phyloP scores from a whole-genome alignment of 2,329 filamentous ascomycete genomes.

The Apiospora aurea region DNA sequence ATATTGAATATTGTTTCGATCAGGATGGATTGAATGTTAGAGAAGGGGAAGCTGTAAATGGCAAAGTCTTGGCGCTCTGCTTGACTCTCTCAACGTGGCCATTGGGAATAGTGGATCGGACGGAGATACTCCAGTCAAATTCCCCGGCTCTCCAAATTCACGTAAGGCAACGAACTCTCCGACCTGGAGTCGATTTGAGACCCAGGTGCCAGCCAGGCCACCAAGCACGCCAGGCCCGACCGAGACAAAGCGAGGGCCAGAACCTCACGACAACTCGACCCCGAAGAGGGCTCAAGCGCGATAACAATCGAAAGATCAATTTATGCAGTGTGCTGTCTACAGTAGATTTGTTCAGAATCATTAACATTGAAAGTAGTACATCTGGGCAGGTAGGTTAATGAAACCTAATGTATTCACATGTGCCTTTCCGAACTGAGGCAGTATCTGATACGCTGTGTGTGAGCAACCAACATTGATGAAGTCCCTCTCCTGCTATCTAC shows the following conservation, averaged over 20 bases:
- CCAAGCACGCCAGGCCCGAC: not conserved
- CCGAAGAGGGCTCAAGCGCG: not conserved
- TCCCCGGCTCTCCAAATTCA: not conserved
- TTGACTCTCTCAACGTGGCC: slow-evolving; percentile 20
- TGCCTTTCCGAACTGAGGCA: no score
- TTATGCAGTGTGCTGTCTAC: not conserved
- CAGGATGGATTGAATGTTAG: not conserved
- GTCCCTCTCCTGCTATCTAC: no score
- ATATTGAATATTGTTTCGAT: slow-evolving; percentile 9
- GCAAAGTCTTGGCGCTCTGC: slow-evolving; percentile 11
- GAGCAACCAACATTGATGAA: no score
- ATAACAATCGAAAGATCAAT: not conserved
- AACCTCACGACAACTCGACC: not conserved
- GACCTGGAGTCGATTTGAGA: slow-evolving; percentile 9
- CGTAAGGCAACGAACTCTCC: slow-evolving; percentile 6
- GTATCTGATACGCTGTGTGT: no score
- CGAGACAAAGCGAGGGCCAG: not conserved
- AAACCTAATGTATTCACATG: no score
- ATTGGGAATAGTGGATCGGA: slow-evolving; percentile 20
- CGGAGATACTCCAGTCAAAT: slow-evolving; percentile 19
- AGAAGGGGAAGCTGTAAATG: slow-evolving; percentile 8
- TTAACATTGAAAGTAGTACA: not conserved
- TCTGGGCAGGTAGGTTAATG: not conserved
- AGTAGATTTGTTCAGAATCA: no score
- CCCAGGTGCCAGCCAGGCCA: not conserved